These are phyloP conservation scores for Micractinium sp. DNA, from an alignment of 139 green algal genomes.

Conservation along the genomic window DNA sequence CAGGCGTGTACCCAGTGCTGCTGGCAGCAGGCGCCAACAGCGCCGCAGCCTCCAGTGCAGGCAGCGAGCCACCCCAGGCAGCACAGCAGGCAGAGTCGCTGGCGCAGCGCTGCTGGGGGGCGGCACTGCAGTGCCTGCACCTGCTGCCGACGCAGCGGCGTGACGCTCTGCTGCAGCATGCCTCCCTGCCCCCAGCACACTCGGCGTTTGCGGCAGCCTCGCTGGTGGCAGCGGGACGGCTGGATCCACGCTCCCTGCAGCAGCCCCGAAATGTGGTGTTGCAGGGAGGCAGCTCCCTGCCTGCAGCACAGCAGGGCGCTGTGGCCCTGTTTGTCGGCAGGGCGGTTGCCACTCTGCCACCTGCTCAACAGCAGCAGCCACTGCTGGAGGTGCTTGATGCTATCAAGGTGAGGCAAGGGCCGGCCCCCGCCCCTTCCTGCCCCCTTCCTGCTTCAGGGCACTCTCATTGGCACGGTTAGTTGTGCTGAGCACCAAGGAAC, in stretches of 20 bases:
- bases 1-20: neutral
- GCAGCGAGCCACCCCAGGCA: neutral
- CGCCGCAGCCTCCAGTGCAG: neutral
- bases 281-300: neutral
- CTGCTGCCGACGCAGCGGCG: neutral
- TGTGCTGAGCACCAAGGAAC: neutral
- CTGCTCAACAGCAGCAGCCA: neutral
- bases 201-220: neutral
- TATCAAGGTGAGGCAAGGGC: neutral
- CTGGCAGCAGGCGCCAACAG: neutral
- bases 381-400: slow-evolving; percentile 16
- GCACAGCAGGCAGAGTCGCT: neutral
- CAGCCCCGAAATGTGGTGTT: slow-evolving; percentile 3
- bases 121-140: neutral
- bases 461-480: no score
- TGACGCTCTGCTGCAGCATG: neutral
- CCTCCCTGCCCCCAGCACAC: neutral
- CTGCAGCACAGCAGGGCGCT: neutral
- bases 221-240: neutral
- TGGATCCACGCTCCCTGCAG: neutral
- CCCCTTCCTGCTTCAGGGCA: no score
- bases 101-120: neutral
- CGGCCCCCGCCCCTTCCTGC: no score
- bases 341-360: neutral
- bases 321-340: neutral